Percentiles rank a stretch among this genome's conserved stretches.
These are phyloP conservation scores for Omphalea diandra DNA, from an alignment of 441 rosid species.

Conservation along the genomic window DNA sequence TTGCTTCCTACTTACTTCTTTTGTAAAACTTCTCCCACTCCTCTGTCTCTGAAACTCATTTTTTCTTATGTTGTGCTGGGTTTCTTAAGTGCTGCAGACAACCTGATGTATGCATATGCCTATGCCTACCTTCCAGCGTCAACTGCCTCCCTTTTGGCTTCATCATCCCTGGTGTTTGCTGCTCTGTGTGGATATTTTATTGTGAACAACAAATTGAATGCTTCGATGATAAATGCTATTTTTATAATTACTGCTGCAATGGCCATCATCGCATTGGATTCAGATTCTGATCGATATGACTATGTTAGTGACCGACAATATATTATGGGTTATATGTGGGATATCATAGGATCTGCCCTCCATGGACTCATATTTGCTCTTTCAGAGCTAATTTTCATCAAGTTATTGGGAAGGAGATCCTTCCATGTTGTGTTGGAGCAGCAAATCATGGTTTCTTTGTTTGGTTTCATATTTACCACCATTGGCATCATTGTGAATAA, in stretches of 20 bases:
- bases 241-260: slow-evolving; percentile 67
- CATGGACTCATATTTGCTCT: slow-evolving; percentile 84
- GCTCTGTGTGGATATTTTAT: slow-evolving; percentile 62
- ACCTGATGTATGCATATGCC: slow-evolving; percentile 81
- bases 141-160: slow-evolving; percentile 76
- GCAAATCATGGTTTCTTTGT: slow-evolving; percentile 70
- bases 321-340: slow-evolving; percentile 75
- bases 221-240: slow-evolving; percentile 62
- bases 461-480: slow-evolving; percentile 62
- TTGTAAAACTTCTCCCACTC: slow-evolving; percentile 50
- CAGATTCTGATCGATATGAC: slow-evolving; percentile 64
- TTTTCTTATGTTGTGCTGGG: slow-evolving; percentile 60
- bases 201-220: slow-evolving; percentile 65
- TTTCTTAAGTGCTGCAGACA: slow-evolving; percentile 71
- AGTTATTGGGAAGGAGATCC: slow-evolving; percentile 65
- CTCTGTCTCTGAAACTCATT: slow-evolving; percentile 45
- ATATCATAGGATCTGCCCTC: slow-evolving; percentile 74
- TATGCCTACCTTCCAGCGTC: slow-evolving; percentile 91
- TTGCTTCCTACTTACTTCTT: slow-evolving; percentile 52
- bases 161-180: slow-evolving; percentile 74
- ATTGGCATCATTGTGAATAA: slow-evolving; percentile 51
- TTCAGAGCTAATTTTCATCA: slow-evolving; percentile 72
- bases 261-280: slow-evolving; percentile 75
- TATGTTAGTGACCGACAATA: slow-evolving; percentile 48
- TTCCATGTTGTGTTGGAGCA: slow-evolving; percentile 88